Percentiles rank a stretch among this genome's conserved stretches.
Conservation (phyloP, 805 yeast genomes). For the Wickerhamiella brachini region DNA sequence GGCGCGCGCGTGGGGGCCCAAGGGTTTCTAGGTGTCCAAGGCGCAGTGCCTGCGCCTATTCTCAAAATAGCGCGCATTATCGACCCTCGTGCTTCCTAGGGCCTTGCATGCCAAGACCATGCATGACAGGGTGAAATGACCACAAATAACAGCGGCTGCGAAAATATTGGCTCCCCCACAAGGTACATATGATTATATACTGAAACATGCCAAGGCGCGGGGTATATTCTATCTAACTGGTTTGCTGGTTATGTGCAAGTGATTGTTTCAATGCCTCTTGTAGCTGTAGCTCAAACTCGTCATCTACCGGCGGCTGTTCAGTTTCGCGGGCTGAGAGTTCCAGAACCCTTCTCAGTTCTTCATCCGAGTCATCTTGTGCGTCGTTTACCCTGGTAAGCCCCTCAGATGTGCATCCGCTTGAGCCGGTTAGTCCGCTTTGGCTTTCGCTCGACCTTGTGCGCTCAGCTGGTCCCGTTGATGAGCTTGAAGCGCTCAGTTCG, state of each 20-base stretch:
- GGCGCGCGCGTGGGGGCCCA: not conserved
- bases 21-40: not conserved
- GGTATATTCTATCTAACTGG: too few relatives aligned
- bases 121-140: not conserved
- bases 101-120: not conserved
- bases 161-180: not conserved
- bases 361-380: slow-evolving; percentile 4
- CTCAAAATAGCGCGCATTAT: not conserved
- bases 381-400: too few relatives aligned
- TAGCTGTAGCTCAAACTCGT: not conserved
- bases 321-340: not conserved
- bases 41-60: not conserved
- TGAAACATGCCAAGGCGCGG: not conserved
- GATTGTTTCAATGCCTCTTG: not conserved
- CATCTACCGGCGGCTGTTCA: not conserved
- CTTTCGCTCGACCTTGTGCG: too few relatives aligned
- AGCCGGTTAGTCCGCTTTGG: too few relatives aligned
- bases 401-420: too few relatives aligned
- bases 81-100: not conserved
- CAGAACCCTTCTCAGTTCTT: slow-evolving; percentile 6
- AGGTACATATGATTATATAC: not conserved
- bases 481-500: too few relatives aligned
- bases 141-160: not conserved
- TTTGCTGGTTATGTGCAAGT: too few relatives aligned
- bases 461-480: too few relatives aligned